Evolutionary conservation across 2,329 filamentous ascomycete species (phyloP).

Genomic region (Colletotrichum brevisporum): DNA sequence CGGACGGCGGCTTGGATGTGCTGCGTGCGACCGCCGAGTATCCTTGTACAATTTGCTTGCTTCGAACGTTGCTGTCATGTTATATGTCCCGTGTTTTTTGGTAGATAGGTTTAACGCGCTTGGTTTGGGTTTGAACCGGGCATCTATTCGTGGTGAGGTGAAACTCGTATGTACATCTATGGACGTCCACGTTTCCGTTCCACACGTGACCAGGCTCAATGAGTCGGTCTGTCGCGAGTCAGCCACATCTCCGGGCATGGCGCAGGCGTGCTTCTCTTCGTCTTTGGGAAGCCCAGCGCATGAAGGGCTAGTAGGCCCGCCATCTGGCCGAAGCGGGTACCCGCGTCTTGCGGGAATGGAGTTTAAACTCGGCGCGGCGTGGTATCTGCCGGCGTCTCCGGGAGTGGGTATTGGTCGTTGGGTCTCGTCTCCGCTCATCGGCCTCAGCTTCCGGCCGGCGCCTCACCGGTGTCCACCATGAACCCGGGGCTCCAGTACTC

Average conservation of each 20-base stretch:
- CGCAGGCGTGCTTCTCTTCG: background rate
- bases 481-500: constrained; percentile 95
- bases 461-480: constrained; percentile 65
- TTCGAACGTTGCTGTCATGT: constrained; percentile 39
- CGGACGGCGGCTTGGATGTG: constrained; percentile 33
- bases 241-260: background rate
- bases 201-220: background rate
- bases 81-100: constrained; percentile 36
- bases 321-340: background rate
- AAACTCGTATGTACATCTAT: too few relatives aligned
- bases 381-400: background rate
- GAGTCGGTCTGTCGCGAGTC: background rate
- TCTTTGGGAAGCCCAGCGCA: background rate
- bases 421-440: constrained; percentile 42
- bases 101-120: constrained; percentile 41
- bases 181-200: too few relatives aligned
- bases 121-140: constrained; percentile 25
- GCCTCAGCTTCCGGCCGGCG: constrained; percentile 40
- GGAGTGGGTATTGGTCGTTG: constrained; percentile 39
- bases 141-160: background rate
- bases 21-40: constrained; percentile 25
- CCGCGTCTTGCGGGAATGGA: background rate
- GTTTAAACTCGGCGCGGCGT: background rate
- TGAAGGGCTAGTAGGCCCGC: background rate
- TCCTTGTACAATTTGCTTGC: constrained; percentile 40